Conservation (phyloP, 2,329 filamentous ascomycete species). For the Fusarium solani-melongenae region DNA sequence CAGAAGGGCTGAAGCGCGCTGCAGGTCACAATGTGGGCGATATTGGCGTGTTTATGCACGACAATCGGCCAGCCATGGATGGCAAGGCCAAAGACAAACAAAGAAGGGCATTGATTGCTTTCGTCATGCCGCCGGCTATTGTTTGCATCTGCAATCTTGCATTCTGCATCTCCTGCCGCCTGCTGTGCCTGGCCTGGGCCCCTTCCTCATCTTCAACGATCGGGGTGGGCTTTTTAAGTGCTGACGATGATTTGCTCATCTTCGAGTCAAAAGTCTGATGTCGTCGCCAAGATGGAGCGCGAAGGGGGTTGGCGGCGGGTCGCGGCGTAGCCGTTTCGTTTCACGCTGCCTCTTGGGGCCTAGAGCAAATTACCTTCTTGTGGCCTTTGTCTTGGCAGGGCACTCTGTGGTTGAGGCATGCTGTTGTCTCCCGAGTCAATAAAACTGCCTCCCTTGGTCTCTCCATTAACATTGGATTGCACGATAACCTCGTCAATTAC, state of each 20-base stretch:
- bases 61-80: slow-evolving; percentile 47
- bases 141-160: slow-evolving; percentile 14
- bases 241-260: neutral
- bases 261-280: neutral
- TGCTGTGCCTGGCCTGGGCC: neutral
- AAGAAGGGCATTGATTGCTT: neutral
- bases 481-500: neutral
- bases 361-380: slow-evolving; percentile 39
- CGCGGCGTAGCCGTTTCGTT: slow-evolving; percentile 41
- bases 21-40: slow-evolving; percentile 27
- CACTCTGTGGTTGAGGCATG: slow-evolving; percentile 9
- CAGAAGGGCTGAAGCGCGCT: slow-evolving; percentile 7
- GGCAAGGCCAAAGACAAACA: neutral
- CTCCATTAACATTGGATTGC: neutral
- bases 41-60: slow-evolving; percentile 50
- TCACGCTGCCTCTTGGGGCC: slow-evolving; percentile 34
- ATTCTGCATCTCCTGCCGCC: slow-evolving; percentile 9
- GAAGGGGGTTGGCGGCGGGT: slow-evolving; percentile 24
- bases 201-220: slow-evolving; percentile 2
- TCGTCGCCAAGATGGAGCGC: slow-evolving; percentile 7
- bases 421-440: neutral
- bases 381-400: slow-evolving; percentile 25
- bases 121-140: slow-evolving; percentile 11
- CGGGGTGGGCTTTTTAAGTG: neutral
- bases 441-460: slow-evolving; percentile 6